Evolutionary conservation across 2,329 filamentous ascomycete species (phyloP), one percentile per base, ranked within the genome.

Genomic region (Penicillium carneum): DNA sequence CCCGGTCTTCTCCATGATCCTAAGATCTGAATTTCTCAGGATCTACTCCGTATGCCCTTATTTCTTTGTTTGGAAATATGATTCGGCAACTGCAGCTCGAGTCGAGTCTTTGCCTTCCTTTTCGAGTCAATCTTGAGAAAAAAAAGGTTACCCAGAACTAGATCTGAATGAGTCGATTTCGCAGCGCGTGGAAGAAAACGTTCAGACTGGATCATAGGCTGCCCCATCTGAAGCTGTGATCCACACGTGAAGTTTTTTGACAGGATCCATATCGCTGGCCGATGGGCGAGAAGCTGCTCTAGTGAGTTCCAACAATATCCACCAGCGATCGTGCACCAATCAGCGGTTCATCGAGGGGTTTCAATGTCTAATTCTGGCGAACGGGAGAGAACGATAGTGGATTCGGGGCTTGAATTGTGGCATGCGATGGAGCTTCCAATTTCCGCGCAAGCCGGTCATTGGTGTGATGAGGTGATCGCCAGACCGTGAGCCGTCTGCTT

Each of bases 391-490:
- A 29, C 42, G 48, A 57, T 56, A 38, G 62, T 52, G 54, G 53
- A 45, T 51, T 50, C 29, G 38, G 36, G 38, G 53, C 49, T 59
- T 56, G 57, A 60, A 61, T 43, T 43, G 38, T 66, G 59, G 51
- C 51, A 61, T 49, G 11, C 43, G 48, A 65, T 67, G 68, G 68
- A 64, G 62, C 49, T 50, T 52, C 61, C 60, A 69, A 70, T 70
- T 69, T 70, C 67, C 67, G 50, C 16, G 6, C 10, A 33, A 42
- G 38, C 43, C 38, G 12, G 18, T 53, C 38, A 70, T 70, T 70
- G 68, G 68, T 63, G 65, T 60, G 58, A 63, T 33, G 61, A 61
- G 23, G 51, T 54, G 68, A 70, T 70, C 67, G 68, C 59, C 66
- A 57, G 51, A 36, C 49, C 57, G 63, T 64, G 61, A 64, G 41